A percentile compares a stretch with the other conserved stretches of the same genome.
phyloP scores from a whole-genome alignment of 164 flowering plant species.

The Vitis riparia region DNA sequence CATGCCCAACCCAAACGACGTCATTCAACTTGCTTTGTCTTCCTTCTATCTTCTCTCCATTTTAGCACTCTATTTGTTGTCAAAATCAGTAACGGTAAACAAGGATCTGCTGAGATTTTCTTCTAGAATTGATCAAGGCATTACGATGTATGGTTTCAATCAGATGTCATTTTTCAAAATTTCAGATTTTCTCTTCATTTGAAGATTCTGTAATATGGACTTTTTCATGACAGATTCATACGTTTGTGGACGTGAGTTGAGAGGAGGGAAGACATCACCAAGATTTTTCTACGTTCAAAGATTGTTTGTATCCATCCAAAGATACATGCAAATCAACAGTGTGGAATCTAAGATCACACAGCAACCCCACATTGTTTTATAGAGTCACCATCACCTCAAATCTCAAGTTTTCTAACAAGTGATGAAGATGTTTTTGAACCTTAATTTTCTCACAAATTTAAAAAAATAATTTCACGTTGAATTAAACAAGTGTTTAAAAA shows the following conservation, averaged over 20 bases:
- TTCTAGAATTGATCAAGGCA: neutral
- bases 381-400: no score
- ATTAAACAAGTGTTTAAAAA: no score
- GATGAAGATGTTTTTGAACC: no score
- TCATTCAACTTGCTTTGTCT: neutral
- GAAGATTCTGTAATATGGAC: no score
- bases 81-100: slow-evolving; percentile 1
- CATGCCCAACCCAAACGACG: neutral
- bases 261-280: slow-evolving; percentile 14
- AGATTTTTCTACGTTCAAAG: slow-evolving; percentile 18
- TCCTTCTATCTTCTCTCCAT: no score
- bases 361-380: neutral
- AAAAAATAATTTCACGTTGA: no score
- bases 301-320: slow-evolving; percentile 20
- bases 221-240: no score
- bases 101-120: neutral
- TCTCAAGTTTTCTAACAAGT: no score
- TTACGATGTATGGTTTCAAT: no score
- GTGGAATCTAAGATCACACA: neutral
- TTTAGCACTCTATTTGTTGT: neutral
- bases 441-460: no score
- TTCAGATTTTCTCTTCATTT: no score
- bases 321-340: slow-evolving; percentile 11
- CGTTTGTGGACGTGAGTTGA: neutral
- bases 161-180: no score